Evolutionary conservation across 495 filamentous ascomycete genomes (phyloP), one percentile per base, ranked within the genome.

Genomic region (Aspergillus kassunensis): DNA sequence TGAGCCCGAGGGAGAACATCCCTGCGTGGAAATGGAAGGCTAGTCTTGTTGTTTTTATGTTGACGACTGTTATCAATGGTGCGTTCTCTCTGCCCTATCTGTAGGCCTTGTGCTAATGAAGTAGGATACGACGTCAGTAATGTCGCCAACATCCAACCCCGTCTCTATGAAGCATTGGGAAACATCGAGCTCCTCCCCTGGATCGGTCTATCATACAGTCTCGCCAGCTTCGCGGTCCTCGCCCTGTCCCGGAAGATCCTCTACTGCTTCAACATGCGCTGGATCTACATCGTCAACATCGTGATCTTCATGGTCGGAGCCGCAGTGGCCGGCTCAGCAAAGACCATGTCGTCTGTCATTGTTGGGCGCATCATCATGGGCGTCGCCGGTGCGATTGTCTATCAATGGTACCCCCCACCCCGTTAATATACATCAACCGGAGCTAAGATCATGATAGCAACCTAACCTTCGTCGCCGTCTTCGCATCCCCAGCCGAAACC

Each of bases 371-470:
- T 56, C 19, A 60, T 70, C 36, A 56, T 56, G 33, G 69, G 69
- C 15, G 19, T 70, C 25, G 67, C 74, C 4, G 79, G 79, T 9
- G 64, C 66, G 0, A 76, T 75, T 2, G 72, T 80, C 58, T 82
- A 81, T 51, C 54, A 74, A 10, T 70, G 74, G 49, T 46, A 64
- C 37, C 15, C 15, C 9, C 43, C 13, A 33, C 25, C 8, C 20
- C 25, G 12, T n/a, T n/a, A n/a, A n/a, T n/a, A n/a, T n/a, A n/a
- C n/a, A n/a, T n/a, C n/a, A n/a, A n/a, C n/a, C n/a, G n/a, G n/a
- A n/a, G n/a, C n/a, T n/a, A n/a, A n/a, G n/a, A n/a, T n/a, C n/a
- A n/a, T n/a, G n/a, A n/a, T 7, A 53, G 55, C 13, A 51, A 46
- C 31, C 33, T 81, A 57, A 79, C 66, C 11, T 62, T 74, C 16